Percentiles rank a stretch among this genome's conserved stretches.
phyloP scores from a whole-genome alignment of 2,329 filamentous ascomycete genomes.

The Cryphonectria nitschkei region DNA sequence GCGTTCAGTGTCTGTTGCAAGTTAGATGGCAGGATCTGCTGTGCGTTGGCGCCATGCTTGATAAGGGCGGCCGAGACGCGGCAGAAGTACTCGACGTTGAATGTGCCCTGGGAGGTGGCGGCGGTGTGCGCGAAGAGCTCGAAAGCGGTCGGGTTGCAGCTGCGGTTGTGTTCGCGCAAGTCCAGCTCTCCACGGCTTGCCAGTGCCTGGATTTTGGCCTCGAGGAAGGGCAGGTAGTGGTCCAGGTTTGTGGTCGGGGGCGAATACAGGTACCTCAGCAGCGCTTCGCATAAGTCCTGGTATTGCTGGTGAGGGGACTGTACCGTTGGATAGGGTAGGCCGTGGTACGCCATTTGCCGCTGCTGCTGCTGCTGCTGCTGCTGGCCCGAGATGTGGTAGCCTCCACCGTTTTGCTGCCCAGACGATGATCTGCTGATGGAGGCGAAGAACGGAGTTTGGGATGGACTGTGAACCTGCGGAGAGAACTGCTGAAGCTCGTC shows the following conservation, averaged over 20 bases:
- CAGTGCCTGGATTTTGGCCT: conserved; percentile 11
- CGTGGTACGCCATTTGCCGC: not conserved
- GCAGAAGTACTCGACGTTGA: conserved; percentile 10
- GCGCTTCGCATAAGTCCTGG: not conserved
- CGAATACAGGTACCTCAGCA: not conserved
- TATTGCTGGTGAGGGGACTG: not conserved
- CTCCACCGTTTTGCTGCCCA: not conserved
- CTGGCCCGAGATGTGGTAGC: not conserved
- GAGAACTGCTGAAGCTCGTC: not conserved
- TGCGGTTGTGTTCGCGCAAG: conserved; percentile 9
- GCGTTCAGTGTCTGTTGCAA: not conserved
- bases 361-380: conserved; percentile 1
- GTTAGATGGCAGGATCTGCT: not conserved
- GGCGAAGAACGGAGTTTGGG: not conserved
- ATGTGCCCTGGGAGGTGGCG: not conserved
- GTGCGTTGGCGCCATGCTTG: conserved; percentile 5
- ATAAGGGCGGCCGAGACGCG: conserved; percentile 18
- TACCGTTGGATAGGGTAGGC: not conserved
- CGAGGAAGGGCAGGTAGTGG: not conserved
- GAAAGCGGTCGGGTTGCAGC: conserved; percentile 11
- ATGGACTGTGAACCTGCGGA: not conserved
- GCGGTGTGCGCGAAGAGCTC: conserved; percentile 15
- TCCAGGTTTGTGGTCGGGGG: not conserved
- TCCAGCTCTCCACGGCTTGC: conserved; percentile 10
- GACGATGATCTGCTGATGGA: not conserved